phyloP scores from a whole-genome alignment of 208 protist species.

The Leptomonas seymouri region DNA sequence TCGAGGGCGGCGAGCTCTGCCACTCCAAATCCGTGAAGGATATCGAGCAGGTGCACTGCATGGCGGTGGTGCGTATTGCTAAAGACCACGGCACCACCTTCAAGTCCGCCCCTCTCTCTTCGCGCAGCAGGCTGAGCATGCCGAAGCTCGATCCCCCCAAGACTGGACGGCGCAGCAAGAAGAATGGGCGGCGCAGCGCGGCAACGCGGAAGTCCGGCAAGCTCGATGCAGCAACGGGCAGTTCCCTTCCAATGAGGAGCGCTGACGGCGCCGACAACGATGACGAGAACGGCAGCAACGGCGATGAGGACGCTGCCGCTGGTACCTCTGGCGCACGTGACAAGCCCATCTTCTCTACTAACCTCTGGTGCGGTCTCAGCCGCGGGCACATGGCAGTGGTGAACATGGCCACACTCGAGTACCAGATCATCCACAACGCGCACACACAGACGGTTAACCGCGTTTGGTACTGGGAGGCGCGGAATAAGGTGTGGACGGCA shows the following conservation, averaged over 20 bases:
- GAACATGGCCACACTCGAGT: slow-evolving; percentile 57
- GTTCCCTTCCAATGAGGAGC: neutral
- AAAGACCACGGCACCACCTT: slow-evolving; percentile 61
- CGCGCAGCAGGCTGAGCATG: neutral
- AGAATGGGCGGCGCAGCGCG: slow-evolving; percentile 19
- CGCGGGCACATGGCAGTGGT: slow-evolving; percentile 74
- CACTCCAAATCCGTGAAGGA: slow-evolving; percentile 48
- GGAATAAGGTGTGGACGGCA: slow-evolving; percentile 81
- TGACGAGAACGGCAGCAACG: slow-evolving; percentile 10
- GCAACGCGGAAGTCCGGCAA: slow-evolving; percentile 24
- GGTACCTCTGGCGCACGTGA: slow-evolving; percentile 1
- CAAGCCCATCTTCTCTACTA: slow-evolving; percentile 22
- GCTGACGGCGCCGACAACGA: slow-evolving; percentile 5
- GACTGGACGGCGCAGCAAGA: slow-evolving; percentile 17
- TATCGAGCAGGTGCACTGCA: slow-evolving; percentile 84
- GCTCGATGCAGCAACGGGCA: slow-evolving; percentile 2
- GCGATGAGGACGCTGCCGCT: neutral
- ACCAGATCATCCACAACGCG: slow-evolving; percentile 57
- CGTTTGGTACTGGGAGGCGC: slow-evolving; percentile 72
- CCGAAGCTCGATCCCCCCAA: slow-evolving; percentile 16
- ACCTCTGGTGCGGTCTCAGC: slow-evolving; percentile 82
- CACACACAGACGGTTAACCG: slow-evolving; percentile 75
- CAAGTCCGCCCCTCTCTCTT: slow-evolving; percentile 43
- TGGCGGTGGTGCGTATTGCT: slow-evolving; percentile 79
- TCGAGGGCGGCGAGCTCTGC: slow-evolving; percentile 60